These are phyloP conservation scores for Plasmodium billcollinsi DNA, from an alignment of 169 alveolate genomes.

Conservation along the genomic window DNA sequence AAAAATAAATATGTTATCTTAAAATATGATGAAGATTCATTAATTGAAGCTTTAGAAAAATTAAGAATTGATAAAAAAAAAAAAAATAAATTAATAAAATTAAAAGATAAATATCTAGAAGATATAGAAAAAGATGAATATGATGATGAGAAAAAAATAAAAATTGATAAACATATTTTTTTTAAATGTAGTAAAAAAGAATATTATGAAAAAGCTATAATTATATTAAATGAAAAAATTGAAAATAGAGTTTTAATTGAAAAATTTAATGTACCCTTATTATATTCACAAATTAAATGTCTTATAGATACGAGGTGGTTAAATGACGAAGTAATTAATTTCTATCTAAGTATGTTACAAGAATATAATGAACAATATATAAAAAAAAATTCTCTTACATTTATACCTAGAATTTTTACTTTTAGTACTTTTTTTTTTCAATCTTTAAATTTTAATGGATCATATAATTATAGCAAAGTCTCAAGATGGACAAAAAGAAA, in stretches of 20 bases:
- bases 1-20: constrained; percentile 35
- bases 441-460: constrained; percentile 80
- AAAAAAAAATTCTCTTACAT: constrained; percentile 27
- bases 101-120: neutral
- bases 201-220: constrained; percentile 41
- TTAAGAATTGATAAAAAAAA: constrained; percentile 50
- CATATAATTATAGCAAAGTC: constrained; percentile 87
- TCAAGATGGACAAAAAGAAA: constrained; percentile 90
- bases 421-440: constrained; percentile 90
- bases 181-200: constrained; percentile 48
- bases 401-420: constrained; percentile 81
- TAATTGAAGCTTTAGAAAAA: constrained; percentile 57
- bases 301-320: constrained; percentile 90
- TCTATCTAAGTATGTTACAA: constrained; percentile 89
- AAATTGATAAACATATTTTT: constrained; percentile 38
- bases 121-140: neutral
- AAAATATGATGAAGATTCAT: constrained; percentile 65
- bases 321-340: constrained; percentile 92
- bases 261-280: constrained; percentile 20
- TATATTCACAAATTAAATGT: constrained; percentile 77
- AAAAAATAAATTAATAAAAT: neutral
- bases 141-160: neutral
- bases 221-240: constrained; percentile 31
- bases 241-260: constrained; percentile 46
- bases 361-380: constrained; percentile 80